These are phyloP conservation scores for Clonostachys rosea DNA, from an alignment of 2,329 filamentous ascomycete species.

Conservation along the genomic window DNA sequence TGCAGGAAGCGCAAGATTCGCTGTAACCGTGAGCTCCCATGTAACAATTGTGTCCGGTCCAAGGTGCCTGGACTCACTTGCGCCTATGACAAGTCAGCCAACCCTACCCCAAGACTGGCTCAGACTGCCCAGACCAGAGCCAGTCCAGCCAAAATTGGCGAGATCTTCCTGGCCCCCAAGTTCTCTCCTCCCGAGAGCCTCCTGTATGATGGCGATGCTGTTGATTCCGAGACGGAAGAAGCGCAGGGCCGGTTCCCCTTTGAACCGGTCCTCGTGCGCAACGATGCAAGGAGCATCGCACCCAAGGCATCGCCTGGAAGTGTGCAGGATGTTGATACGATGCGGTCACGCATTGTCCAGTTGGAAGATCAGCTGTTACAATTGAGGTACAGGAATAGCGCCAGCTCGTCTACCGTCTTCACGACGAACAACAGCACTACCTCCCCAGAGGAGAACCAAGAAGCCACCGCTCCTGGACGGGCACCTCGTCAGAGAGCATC, in stretches of 20 bases:
- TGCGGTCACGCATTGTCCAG: constrained; percentile 23
- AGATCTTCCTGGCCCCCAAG: too few species aligned
- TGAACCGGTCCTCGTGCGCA: neutral
- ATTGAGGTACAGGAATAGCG: neutral
- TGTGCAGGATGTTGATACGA: neutral
- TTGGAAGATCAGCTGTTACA: constrained; percentile 34
- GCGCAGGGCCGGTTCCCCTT: neutral
- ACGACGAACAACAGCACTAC: neutral
- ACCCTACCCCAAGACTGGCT: constrained; percentile 4
- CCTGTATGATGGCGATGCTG: neutral
- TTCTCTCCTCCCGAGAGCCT: too few species aligned
- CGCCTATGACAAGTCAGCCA: constrained; percentile 31
- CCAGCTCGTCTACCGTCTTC: neutral
- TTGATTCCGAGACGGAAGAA: neutral
- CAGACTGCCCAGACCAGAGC: constrained; percentile 15
- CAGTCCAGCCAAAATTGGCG: constrained; percentile 8
- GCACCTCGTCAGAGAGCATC: too few species aligned
- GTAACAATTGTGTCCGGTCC: constrained; percentile 52
- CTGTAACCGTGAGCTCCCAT: constrained; percentile 55
- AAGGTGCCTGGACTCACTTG: constrained; percentile 41
- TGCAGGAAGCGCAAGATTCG: constrained; percentile 58
- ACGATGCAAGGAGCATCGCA: neutral
- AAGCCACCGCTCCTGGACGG: neutral
- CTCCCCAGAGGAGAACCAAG: neutral
- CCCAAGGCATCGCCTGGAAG: constrained; percentile 18